phyloP scores from a whole-genome alignment of 805 yeast genomes.

The Isabelozyma heimii region DNA sequence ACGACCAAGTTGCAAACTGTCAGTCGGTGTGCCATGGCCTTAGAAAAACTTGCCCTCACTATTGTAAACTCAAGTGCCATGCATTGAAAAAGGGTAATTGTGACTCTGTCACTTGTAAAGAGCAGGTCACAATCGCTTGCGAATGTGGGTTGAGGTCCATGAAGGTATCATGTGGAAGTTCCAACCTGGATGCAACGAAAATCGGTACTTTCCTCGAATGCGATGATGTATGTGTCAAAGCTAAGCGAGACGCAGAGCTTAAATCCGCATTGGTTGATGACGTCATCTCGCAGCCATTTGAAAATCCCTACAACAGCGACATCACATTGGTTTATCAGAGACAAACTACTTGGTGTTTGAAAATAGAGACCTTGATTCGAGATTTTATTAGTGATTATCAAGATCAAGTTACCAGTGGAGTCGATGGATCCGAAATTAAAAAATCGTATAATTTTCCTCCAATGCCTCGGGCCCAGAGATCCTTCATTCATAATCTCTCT shows the following conservation, averaged over 20 bases:
- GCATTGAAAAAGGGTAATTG: constrained; percentile 43
- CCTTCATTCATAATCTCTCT: constrained; percentile 68
- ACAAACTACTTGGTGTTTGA: constrained; percentile 68
- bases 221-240: constrained; percentile 65
- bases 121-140: constrained; percentile 52
- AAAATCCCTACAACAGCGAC: constrained; percentile 43
- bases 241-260: constrained; percentile 58
- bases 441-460: constrained; percentile 64
- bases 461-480: constrained; percentile 67
- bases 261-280: constrained; percentile 54
- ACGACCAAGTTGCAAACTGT: constrained; percentile 52
- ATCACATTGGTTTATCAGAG: constrained; percentile 46
- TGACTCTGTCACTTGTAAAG: constrained; percentile 51
- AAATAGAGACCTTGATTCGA: constrained; percentile 54
- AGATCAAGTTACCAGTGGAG: constrained; percentile 13
- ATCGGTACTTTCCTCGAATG: constrained; percentile 51
- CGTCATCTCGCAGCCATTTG: constrained; percentile 10
- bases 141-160: constrained; percentile 58
- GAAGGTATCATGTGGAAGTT: constrained; percentile 56
- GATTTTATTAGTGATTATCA: constrained; percentile 44
- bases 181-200: constrained; percentile 25
- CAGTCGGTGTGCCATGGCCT: constrained; percentile 53
- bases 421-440: constrained; percentile 8
- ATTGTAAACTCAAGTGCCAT: constrained; percentile 66
- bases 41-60: constrained; percentile 63